Base-by-base conservation (phyloP, 257 asterid species). In the Catharanthus roseus region DNA sequence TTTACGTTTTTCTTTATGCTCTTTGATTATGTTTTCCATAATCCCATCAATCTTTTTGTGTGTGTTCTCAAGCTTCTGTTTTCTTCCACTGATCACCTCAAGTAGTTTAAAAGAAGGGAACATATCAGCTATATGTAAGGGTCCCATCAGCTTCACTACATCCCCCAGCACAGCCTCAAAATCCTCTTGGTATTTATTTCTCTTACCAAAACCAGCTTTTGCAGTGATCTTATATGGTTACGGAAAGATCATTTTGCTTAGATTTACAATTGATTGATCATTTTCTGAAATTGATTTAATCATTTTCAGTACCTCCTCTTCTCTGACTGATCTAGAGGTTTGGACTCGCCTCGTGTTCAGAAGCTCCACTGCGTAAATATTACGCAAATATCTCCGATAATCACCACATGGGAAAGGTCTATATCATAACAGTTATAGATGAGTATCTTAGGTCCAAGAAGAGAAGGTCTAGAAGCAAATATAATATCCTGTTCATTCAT, bases 271-370 rank as follows among this genome's bases (percentile, higher is more conserved):
- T 41, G 38, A 10, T 0, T 69, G 70, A 0, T 68, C 19, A 0
- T 65, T 28, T 1, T 39, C 7, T 11, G 26, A 13, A 42, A 81
- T 67, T 11, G 54, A 67, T 33, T 58, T 10, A 16, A 74, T 10
- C 11, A 74, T 44, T 36, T 33, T 72, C 6, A 69, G 23, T 4
- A 71, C 60, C 38, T 79, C 83, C 1, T 71, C 65, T 4, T 73
- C 55, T 31, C 81, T 45, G 15, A 80, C 73, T 0, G 68, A 49
- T 18, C 70, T n/a, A 19, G 69, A 80, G 0, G 79, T 57, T 31
- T 61, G 64, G 2, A 80, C 84, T 0, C 18, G 72, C 10, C 67
- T 77, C 0, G 71, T 21, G 26, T 79, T 74, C 8, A 77, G 39
- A 18, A 80, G 70, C 26, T 77, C 77, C 3, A 56, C 11, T 50